Evolutionary conservation across 495 filamentous ascomycete genomes (phyloP).

Genomic region (Penicillium canescens): DNA sequence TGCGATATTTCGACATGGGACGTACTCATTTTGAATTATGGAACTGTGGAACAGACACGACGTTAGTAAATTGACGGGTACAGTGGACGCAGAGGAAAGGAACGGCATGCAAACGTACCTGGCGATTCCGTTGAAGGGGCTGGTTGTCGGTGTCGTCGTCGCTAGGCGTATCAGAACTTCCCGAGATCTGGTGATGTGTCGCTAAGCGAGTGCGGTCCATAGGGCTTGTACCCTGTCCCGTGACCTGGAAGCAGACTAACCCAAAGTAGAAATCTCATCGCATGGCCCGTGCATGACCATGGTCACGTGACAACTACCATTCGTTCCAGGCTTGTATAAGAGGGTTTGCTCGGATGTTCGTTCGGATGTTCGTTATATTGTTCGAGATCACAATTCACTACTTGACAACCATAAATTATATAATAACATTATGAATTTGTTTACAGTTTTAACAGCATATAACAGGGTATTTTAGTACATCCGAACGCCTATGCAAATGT

Average conservation of each 20-base stretch:
- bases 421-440: not conserved
- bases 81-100: not conserved
- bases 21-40: constrained; percentile 70
- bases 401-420: too few species aligned
- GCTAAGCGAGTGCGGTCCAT: constrained; percentile 43
- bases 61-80: constrained; percentile 16
- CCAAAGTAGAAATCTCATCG: not conserved
- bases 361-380: too few species aligned
- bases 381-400: too few species aligned
- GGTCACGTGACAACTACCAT: not conserved
- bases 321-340: too few species aligned
- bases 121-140: constrained; percentile 53
- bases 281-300: not conserved
- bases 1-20: constrained; percentile 32
- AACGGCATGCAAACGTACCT: constrained; percentile 37
- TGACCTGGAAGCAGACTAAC: constrained; percentile 18
- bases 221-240: constrained; percentile 38
- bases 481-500: constrained; percentile 16
- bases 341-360: too few species aligned
- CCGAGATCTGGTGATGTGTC: constrained; percentile 36
- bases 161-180: constrained; percentile 48
- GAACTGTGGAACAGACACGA: constrained; percentile 31
- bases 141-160: constrained; percentile 54
- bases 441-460: constrained; percentile 2
- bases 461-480: constrained; percentile 29